Evolutionary conservation across 139 green algal genomes (phyloP).

Genomic region (Auxenochlorella pyrenoidosa): DNA sequence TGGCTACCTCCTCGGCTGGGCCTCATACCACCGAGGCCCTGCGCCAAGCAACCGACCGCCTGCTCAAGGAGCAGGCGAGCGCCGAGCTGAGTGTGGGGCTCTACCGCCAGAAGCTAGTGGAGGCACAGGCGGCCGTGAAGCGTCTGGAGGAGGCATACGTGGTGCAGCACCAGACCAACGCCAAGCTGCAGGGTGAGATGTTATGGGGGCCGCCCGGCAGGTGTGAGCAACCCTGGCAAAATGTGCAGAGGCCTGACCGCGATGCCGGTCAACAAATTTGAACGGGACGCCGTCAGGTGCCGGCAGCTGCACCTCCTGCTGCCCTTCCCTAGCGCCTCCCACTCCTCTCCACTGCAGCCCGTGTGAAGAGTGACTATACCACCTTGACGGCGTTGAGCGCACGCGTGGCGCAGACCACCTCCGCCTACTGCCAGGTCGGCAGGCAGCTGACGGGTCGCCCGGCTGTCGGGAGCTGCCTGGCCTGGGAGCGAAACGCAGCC

Average conservation of each 20-base stretch:
- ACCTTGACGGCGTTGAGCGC: background rate
- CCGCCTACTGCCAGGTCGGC: background rate
- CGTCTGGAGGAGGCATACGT: slow-evolving; percentile 40
- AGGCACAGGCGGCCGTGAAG: slow-evolving; percentile 1
- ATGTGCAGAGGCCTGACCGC: background rate
- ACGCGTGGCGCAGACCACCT: background rate
- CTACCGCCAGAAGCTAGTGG: slow-evolving; percentile 31
- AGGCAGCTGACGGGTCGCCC: too few species aligned
- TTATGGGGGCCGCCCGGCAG: background rate
- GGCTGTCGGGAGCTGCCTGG: too few species aligned
- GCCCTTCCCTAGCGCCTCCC: background rate
- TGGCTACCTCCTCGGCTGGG: background rate
- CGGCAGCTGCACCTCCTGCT: background rate
- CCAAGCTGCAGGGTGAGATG: slow-evolving; percentile 8
- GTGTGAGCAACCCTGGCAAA: background rate
- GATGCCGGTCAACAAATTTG: background rate
- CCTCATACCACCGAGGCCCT: slow-evolving; percentile 24
- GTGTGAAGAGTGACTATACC: slow-evolving; percentile 25
- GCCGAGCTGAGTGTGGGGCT: background rate
- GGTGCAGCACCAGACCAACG: slow-evolving; percentile 23
- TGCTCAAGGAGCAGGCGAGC: slow-evolving; percentile 24
- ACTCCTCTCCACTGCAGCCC: background rate
- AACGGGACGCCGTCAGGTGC: background rate
- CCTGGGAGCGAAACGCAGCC: too few species aligned
- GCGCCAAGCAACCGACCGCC: slow-evolving; percentile 27